Conservation (phyloP, 2,329 filamentous ascomycete species). For the Leptosphaerulina australis region DNA sequence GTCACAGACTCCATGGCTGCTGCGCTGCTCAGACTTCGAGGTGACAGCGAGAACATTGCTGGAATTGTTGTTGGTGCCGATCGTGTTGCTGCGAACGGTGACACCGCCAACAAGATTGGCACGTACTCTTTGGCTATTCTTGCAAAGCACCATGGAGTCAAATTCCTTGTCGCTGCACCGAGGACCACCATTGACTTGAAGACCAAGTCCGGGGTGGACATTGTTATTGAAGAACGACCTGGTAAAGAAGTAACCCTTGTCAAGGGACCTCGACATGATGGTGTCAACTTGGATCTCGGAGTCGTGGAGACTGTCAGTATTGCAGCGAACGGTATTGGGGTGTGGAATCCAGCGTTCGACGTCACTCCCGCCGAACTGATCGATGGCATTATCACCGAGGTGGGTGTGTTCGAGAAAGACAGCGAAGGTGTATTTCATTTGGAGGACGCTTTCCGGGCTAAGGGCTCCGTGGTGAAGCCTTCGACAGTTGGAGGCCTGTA, state of each 20-base stretch:
- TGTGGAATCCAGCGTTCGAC: slow-evolving; percentile 98
- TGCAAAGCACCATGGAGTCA: slow-evolving; percentile 83
- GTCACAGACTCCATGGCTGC: slow-evolving; percentile 98
- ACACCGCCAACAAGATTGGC: slow-evolving; percentile 98
- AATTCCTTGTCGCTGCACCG: slow-evolving; percentile 93
- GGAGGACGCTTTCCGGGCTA: slow-evolving; percentile 49
- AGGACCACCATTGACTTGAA: slow-evolving; percentile 90
- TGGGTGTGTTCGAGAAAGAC: slow-evolving; percentile 82
- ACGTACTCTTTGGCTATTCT: slow-evolving; percentile 94
- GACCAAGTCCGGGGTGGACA: slow-evolving; percentile 77
- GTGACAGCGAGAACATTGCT: slow-evolving; percentile 68
- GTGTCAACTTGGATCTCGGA: slow-evolving; percentile 67
- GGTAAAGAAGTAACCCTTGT: slow-evolving; percentile 82
- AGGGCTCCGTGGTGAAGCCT: slow-evolving; percentile 33
- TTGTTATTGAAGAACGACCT: slow-evolving; percentile 89
- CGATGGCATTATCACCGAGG: slow-evolving; percentile 92
- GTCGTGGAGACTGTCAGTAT: slow-evolving; percentile 76
- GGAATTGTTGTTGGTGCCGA: slow-evolving; percentile 95
- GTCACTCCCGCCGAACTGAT: slow-evolving; percentile 89
- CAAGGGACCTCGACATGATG: slow-evolving; percentile 72
- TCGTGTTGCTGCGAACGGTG: slow-evolving; percentile 92
- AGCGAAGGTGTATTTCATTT: slow-evolving; percentile 71
- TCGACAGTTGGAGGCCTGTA: slow-evolving; percentile 44
- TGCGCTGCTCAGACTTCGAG: slow-evolving; percentile 73
- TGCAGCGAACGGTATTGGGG: slow-evolving; percentile 74